Conservation (phyloP, 345 rosid genomes). For the Carallia brachiata region DNA sequence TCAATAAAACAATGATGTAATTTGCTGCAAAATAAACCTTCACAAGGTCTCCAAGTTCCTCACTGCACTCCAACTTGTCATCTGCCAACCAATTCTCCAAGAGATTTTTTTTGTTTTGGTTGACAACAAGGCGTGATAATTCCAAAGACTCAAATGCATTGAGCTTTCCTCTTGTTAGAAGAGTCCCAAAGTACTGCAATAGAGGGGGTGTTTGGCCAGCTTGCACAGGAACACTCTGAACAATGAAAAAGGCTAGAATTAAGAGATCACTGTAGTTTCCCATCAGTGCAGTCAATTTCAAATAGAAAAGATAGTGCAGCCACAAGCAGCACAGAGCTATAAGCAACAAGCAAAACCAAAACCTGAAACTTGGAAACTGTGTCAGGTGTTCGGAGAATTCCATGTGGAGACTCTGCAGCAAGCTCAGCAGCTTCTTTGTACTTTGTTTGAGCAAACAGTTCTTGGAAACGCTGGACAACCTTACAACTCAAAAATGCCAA, state of each 20-base stretch:
- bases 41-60: slow-evolving; percentile 98
- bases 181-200: slow-evolving; percentile 97
- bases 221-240: slow-evolving; percentile 99
- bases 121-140: slow-evolving; percentile 94
- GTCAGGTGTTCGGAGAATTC: slow-evolving; percentile 94
- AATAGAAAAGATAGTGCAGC: background rate
- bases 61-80: slow-evolving; percentile 97
- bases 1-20: too few species aligned
- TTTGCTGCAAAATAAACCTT: slow-evolving; percentile 47
- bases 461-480: slow-evolving; percentile 99
- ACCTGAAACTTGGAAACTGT: slow-evolving; percentile 99
- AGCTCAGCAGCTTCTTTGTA: slow-evolving; percentile 99
- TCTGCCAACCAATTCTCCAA: slow-evolving; percentile 97
- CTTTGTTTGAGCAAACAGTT: slow-evolving; percentile 92
- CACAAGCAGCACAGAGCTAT: background rate
- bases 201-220: slow-evolving; percentile 97
- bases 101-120: slow-evolving; percentile 95
- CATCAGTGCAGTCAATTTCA: background rate
- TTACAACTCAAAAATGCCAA: slow-evolving; percentile 15
- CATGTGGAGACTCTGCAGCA: slow-evolving; percentile 99
- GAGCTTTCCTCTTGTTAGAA: slow-evolving; percentile 90
- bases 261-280: background rate
- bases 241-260: background rate
- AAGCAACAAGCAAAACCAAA: background rate
- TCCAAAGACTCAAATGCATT: slow-evolving; percentile 97